Evolutionary conservation across 768 basidiomycete species (phyloP).

Genomic region (Trametes gibbosa): DNA sequence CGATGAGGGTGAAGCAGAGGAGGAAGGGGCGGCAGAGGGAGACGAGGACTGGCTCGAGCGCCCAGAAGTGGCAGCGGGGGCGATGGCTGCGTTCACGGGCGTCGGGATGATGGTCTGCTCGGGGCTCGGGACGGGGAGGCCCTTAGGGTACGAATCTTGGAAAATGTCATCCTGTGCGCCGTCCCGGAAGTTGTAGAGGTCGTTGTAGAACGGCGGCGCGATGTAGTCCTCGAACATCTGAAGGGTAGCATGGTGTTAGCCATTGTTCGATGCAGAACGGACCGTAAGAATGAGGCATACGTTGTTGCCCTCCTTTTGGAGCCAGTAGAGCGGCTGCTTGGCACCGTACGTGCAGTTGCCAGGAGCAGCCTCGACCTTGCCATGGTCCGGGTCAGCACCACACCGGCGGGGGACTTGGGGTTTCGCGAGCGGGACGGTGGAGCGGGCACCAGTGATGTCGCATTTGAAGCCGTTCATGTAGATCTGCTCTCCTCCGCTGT

Average conservation of each 20-base stretch:
- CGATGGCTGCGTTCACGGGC: constrained; percentile 12
- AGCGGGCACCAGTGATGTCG: constrained; percentile 51
- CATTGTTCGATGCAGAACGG: not conserved
- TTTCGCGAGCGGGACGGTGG: constrained; percentile 48
- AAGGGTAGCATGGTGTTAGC: not conserved
- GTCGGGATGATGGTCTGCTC: constrained; percentile 28
- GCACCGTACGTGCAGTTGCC: constrained; percentile 74
- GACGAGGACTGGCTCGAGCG: not conserved
- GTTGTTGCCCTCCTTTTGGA: constrained; percentile 58
- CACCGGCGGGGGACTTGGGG: constrained; percentile 62
- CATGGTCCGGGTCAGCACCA: constrained; percentile 51
- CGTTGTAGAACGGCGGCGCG: constrained; percentile 65
- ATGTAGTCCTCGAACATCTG: constrained; percentile 66
- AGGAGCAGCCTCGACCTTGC: constrained; percentile 41
- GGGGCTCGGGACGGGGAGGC: constrained; percentile 25
- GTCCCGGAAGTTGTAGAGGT: constrained; percentile 67
- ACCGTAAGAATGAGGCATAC: constrained; percentile 34
- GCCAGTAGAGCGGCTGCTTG: constrained; percentile 71
- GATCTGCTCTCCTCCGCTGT: constrained; percentile 63
- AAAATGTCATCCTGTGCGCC: constrained; percentile 78
- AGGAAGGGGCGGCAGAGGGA: not conserved
- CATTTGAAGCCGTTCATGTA: constrained; percentile 80
- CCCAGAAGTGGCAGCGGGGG: not conserved
- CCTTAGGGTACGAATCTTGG: constrained; percentile 46
- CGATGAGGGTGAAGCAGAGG: not conserved